Evolutionary conservation across 2,329 filamentous ascomycete species (phyloP).

Genomic region (Fonsecaea nubica): DNA sequence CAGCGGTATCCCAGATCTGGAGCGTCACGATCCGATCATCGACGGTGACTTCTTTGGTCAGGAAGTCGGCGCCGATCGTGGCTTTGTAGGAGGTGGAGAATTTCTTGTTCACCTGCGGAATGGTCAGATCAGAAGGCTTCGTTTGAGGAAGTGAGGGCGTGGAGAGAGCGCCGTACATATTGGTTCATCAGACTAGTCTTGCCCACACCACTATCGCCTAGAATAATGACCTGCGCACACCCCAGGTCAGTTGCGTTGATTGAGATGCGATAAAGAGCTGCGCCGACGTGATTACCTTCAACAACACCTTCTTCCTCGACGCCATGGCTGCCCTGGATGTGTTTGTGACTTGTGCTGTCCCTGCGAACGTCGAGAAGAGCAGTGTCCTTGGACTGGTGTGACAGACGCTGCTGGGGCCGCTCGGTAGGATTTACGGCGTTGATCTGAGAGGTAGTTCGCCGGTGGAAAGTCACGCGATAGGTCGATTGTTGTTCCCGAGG

Average conservation of each 20-base stretch:
- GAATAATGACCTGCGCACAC: conserved; percentile 83
- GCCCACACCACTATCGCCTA: conserved; percentile 97
- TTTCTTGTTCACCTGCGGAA: conserved; percentile 93
- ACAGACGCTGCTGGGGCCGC: background rate
- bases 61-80: conserved; percentile 97
- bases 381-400: conserved; percentile 2
- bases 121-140: conserved; percentile 18
- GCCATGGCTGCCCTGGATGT: conserved; percentile 61
- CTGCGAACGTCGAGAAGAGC: background rate
- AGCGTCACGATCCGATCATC: conserved; percentile 98
- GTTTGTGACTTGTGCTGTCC: conserved; percentile 8
- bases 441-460: background rate
- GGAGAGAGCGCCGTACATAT: conserved; percentile 76
- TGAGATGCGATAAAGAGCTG: conserved; percentile 19
- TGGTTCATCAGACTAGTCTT: conserved; percentile 99
- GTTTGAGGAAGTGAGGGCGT: background rate
- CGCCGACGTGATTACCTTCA: conserved; percentile 69
- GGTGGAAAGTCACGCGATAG: conserved; percentile 6
- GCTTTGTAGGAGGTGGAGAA: conserved; percentile 99
- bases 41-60: conserved; percentile 96
- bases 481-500: background rate
- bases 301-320: conserved; percentile 85
- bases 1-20: conserved; percentile 99
- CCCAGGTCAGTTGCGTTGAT: conserved; percentile 27
- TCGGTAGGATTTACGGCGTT: background rate